Percentiles rank a stretch among this genome's conserved stretches.
Evolutionary conservation across 371 early-diverging fungal genomes (phyloP).

Genomic region (Cokeromyces recurvatus): DNA sequence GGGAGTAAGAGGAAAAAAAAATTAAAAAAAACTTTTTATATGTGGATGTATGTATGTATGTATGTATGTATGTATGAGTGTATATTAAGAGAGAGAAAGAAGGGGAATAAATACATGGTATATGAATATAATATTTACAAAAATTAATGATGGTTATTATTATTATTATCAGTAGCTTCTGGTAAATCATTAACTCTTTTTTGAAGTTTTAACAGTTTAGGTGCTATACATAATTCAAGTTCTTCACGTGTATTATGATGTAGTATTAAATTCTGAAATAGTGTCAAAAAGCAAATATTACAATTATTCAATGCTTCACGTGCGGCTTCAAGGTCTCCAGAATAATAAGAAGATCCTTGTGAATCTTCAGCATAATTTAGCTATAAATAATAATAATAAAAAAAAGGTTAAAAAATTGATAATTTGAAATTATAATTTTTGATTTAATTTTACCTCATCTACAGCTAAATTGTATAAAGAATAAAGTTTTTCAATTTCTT

Average conservation of each 20-base stretch:
- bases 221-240: constrained; percentile 23
- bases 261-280: too few species aligned
- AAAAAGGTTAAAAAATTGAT: not conserved
- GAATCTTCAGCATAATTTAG: constrained; percentile 39
- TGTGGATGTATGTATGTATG: too few species aligned
- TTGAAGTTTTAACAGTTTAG: constrained; percentile 22
- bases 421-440: not conserved
- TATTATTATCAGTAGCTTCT: constrained; percentile 7
- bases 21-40: too few species aligned
- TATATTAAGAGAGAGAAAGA: too few species aligned
- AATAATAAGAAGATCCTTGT: constrained; percentile 34
- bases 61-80: too few species aligned
- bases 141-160: too few species aligned
- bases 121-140: too few species aligned
- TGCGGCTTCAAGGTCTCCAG: constrained; percentile 34
- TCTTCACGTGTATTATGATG: constrained; percentile 23
- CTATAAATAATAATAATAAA: constrained; percentile 2
- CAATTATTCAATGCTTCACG: constrained; percentile 34
- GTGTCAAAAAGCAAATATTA: constrained; percentile 18
- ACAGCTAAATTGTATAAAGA: constrained; percentile 11
- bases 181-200: constrained; percentile 23
- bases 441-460: constrained; percentile 27
- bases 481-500: constrained; percentile 7
- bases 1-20: too few species aligned
- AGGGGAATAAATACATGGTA: too few species aligned